phyloP scores from a whole-genome alignment of 164 flowering plant species.

The Akebia trifoliata region DNA sequence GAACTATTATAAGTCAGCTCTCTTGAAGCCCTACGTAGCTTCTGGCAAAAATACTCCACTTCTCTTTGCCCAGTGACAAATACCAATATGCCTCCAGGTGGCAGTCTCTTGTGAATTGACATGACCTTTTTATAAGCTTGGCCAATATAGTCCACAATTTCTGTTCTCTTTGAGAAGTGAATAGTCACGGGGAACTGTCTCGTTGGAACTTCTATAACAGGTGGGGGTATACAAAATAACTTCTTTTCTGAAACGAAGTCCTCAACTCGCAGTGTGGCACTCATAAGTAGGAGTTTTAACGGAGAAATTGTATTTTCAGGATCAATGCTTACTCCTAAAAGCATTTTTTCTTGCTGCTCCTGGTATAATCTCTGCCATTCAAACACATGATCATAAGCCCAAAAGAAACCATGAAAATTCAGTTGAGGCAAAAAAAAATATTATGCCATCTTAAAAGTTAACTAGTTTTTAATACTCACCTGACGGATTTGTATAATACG shows the following conservation, averaged over 20 bases:
- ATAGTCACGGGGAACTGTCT: constrained; percentile 77
- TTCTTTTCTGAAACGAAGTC: constrained; percentile 67
- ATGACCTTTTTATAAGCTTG: constrained; percentile 87
- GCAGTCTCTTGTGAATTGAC: constrained; percentile 82
- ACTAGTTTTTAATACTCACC: constrained; percentile 30
- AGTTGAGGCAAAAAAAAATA: neutral
- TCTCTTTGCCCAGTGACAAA: constrained; percentile 98
- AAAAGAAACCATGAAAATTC: neutral
- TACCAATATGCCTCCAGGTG: constrained; percentile 91
- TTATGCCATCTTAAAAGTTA: neutral
- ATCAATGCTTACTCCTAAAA: constrained; percentile 38
- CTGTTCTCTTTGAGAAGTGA: constrained; percentile 86
- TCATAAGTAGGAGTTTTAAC: constrained; percentile 85
- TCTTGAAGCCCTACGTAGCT: constrained; percentile 65
- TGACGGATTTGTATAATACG: constrained; percentile 64
- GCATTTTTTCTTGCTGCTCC: constrained; percentile 52
- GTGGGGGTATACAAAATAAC: constrained; percentile 66
- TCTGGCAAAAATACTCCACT: constrained; percentile 74
- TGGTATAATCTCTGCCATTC: constrained; percentile 41
- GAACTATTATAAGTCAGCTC: constrained; percentile 27
- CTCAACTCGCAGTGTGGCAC: constrained; percentile 92
- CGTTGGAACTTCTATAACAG: constrained; percentile 80
- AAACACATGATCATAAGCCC: constrained; percentile 9
- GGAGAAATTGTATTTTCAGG: constrained; percentile 48
- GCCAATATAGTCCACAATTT: constrained; percentile 74